Evolutionary conservation across 1,284 basidiomycete genomes (phyloP).

Genomic region (Moesziomyces antarcticus): DNA sequence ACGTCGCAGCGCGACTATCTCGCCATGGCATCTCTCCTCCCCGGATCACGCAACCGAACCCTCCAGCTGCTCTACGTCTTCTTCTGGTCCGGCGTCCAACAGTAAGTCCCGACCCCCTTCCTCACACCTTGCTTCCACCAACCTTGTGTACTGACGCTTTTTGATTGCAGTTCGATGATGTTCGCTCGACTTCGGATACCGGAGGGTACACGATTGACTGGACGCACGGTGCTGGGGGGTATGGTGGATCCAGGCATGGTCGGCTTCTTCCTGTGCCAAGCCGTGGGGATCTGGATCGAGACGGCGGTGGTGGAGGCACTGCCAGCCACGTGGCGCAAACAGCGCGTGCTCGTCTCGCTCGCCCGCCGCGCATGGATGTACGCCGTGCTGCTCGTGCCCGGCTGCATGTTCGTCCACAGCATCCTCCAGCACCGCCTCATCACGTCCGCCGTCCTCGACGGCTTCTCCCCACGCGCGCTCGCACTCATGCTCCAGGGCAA

Average conservation of each 20-base stretch:
- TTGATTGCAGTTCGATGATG: conserved; percentile 25
- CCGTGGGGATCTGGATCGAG: conserved; percentile 23
- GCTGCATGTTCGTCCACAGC: conserved; percentile 28
- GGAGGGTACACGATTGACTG: not conserved
- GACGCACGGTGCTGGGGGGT: conserved; percentile 1
- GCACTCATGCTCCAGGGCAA: conserved; percentile 30
- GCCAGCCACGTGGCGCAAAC: conserved; percentile 19
- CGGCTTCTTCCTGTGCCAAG: conserved; percentile 37
- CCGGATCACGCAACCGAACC: conserved; percentile 5
- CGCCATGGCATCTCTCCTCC: conserved; percentile 20
- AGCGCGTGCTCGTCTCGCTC: conserved; percentile 2
- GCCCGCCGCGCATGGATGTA: conserved; percentile 33
- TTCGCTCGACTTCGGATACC: conserved; percentile 20
- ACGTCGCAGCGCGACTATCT: conserved; percentile 39
- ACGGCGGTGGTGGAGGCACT: conserved; percentile 21
- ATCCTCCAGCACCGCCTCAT: conserved; percentile 21
- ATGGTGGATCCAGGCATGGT: conserved; percentile 38
- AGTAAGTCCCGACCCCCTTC: conserved; percentile 13
- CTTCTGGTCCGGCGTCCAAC: conserved; percentile 44
- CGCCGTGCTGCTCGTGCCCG: conserved; percentile 18
- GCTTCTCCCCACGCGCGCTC: conserved; percentile 15
- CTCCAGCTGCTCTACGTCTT: conserved; percentile 38
- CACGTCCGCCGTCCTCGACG: conserved; percentile 32
- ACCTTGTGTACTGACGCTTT: not conserved
- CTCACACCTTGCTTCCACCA: not conserved